Base-by-base conservation (phyloP, 177 flowering plant species). In the Telopea speciosissima region DNA sequence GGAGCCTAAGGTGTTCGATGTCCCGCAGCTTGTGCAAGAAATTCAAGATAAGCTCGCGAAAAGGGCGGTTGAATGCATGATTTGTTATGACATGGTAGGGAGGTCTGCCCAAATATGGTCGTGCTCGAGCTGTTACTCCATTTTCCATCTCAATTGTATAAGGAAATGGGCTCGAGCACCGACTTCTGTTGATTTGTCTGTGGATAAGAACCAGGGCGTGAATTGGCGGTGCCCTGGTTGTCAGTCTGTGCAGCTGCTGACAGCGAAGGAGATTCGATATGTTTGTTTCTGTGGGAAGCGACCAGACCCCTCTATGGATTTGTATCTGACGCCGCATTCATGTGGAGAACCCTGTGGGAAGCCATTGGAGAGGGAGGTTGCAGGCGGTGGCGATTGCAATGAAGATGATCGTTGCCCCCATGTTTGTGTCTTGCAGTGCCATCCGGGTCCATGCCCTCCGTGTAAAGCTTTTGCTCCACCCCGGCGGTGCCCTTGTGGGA, bases 371-470 rank as follows among this genome's bases (percentile, higher is more conserved):
- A 81, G 75, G 73, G 87, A 80, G 62, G 6, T 75, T 23, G 62
- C 70, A 6, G 71, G 69, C 24, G 45, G 68, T 24, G 75, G 24
- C 22, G 24, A 64, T 62, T 63, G 44, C 66, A 77, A 64, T 3
- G 80, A 80, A 58, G 96, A 84, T 67, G 83, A 88, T 78, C 82
- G 77, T 0, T 95, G 99, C 70, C 93, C 96, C 26, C 99, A 95
- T 85, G 45, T 75, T 26, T 95, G 99, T 83, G 98, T 93, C 33
- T 76, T 95, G 81, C 98, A 93, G 68, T 95, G 98, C 75, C 99
- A 95, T 54, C 99, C 99, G 11, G 99, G 99, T 63, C 99, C 99
- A n/a, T 95, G 99, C 70, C 98, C 99, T 62, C 98, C 99, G 74
- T 95, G 98, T 71, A 93, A 90, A 84, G 96, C 96, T 42, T 95